A percentile compares a stretch with the other conserved stretches of the same genome.
These are phyloP conservation scores for Pichia sp. DNA, from an alignment of 1,139 yeast species.

Conservation along the genomic window DNA sequence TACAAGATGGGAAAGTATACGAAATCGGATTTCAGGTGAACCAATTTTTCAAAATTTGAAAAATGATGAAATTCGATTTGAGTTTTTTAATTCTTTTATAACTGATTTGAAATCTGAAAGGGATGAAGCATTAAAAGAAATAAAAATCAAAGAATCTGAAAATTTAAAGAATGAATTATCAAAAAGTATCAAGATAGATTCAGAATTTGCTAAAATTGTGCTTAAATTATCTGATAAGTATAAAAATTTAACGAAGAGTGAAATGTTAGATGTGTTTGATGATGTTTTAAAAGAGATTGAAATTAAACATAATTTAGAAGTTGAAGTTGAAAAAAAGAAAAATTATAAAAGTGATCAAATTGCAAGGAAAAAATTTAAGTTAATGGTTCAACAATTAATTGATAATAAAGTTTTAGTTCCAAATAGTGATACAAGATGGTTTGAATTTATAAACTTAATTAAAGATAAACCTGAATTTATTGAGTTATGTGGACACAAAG, in stretches of 20 bases:
- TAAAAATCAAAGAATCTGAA: constrained; percentile 43
- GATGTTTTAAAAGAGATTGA: constrained; percentile 40
- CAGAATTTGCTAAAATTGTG: constrained; percentile 21
- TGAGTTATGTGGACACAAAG: constrained; percentile 66
- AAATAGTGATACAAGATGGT: constrained; percentile 55
- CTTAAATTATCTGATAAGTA: constrained; percentile 31
- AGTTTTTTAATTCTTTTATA: constrained; percentile 47
- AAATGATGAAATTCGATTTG: constrained; percentile 47
- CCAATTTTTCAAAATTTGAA: constrained; percentile 59
- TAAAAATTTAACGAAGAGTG: constrained; percentile 49
- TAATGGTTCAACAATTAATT: constrained; percentile 36
- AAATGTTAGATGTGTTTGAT: constrained; percentile 51
- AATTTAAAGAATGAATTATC: constrained; percentile 44
- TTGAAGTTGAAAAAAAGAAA: constrained; percentile 33
- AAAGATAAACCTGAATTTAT: constrained; percentile 55
- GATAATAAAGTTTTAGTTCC: constrained; percentile 28
- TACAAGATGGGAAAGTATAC: constrained; percentile 63
- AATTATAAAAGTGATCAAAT: constrained; percentile 55
- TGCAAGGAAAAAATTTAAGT: constrained; percentile 55
- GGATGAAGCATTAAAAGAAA: constrained; percentile 27
- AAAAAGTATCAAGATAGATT: constrained; percentile 19
- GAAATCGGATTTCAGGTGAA: constrained; percentile 49
- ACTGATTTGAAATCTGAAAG: constrained; percentile 36
- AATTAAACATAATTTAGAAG: constrained; percentile 32
- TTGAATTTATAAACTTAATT: constrained; percentile 44